Conservation (phyloP, 768 basidiomycete genomes). For the Mycena galericulata region DNA sequence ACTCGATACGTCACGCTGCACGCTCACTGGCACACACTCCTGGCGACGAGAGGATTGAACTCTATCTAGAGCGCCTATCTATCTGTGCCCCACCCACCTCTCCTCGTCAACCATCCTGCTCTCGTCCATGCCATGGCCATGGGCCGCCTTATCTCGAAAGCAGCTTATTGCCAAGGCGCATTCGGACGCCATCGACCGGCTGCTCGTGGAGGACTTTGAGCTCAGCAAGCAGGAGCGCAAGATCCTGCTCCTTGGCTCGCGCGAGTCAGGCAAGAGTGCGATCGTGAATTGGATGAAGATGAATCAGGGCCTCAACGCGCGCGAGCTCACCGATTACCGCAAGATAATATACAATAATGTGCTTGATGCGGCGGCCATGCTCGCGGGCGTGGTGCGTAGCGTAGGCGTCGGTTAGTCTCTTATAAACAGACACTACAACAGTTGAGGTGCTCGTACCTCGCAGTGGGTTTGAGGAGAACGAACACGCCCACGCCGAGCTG, state of each 20-base stretch:
- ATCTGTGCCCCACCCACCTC: neutral
- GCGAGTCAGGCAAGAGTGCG: constrained; percentile 24
- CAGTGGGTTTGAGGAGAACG: constrained; percentile 53
- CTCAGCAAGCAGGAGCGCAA: constrained; percentile 23
- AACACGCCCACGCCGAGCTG: neutral
- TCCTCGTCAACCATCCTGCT: neutral
- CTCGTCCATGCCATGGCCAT: neutral
- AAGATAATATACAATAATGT: constrained; percentile 74
- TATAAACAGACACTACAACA: too few relatives aligned
- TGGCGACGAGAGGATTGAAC: too few relatives aligned
- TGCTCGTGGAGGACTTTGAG: constrained; percentile 11
- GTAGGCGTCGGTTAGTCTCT: constrained; percentile 75
- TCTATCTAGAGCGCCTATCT: neutral
- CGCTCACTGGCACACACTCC: too few relatives aligned
- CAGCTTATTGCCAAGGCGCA: constrained; percentile 41
- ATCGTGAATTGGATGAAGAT: constrained; percentile 74
- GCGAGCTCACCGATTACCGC: constrained; percentile 72
- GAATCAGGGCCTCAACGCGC: constrained; percentile 74
- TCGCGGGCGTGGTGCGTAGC: constrained; percentile 77
- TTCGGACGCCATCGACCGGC: constrained; percentile 30
- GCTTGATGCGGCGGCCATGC: constrained; percentile 78
- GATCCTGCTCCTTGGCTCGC: constrained; percentile 26
- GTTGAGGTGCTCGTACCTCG: too few relatives aligned
- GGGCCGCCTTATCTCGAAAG: constrained; percentile 5
- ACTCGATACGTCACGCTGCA: too few relatives aligned